These are phyloP conservation scores for Chenopodium formosanum DNA, from an alignment of 148 eudicot genomes.

Conservation along the genomic window DNA sequence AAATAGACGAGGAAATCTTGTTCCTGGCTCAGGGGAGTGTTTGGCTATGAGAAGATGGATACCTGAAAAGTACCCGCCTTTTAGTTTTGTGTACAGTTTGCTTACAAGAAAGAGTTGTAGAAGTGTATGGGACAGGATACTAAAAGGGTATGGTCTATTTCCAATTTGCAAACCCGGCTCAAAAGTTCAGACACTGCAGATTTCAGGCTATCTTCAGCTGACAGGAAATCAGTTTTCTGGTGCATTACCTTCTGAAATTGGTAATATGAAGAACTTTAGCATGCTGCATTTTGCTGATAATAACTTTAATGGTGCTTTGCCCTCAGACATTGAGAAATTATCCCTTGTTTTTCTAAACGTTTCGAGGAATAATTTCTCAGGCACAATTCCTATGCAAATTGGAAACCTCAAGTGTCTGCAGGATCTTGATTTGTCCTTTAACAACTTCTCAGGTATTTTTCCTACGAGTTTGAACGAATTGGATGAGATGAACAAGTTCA, in stretches of 20 bases:
- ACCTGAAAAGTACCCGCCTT: constrained; percentile 90
- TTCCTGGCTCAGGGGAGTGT: constrained; percentile 80
- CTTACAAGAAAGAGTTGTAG: constrained; percentile 82
- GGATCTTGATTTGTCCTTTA: constrained; percentile 76
- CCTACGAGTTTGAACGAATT: constrained; percentile 60
- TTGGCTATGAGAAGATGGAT: constrained; percentile 87
- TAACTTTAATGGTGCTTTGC: constrained; percentile 56
- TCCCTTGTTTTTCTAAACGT: constrained; percentile 70
- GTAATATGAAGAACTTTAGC: constrained; percentile 71
- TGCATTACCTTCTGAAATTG: constrained; percentile 59
- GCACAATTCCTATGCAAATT: constrained; percentile 54
- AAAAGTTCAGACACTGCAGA: constrained; percentile 37
- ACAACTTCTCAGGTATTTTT: constrained; percentile 84
- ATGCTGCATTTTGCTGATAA: constrained; percentile 75
- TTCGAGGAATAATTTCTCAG: constrained; percentile 58
- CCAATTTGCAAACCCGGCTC: constrained; percentile 60
- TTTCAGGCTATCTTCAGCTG: constrained; percentile 80
- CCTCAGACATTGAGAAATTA: constrained; percentile 49
- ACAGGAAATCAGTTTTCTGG: constrained; percentile 70
- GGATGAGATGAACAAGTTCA: constrained; percentile 70
- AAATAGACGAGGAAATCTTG: constrained; percentile 38
- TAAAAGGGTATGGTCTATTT: constrained; percentile 78
- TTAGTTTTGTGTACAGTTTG: constrained; percentile 72
- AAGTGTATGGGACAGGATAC: constrained; percentile 63
- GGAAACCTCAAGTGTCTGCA: constrained; percentile 67